These are phyloP conservation scores for Punica granatum DNA, from an alignment of 345 rosid genomes.

Conservation along the genomic window DNA sequence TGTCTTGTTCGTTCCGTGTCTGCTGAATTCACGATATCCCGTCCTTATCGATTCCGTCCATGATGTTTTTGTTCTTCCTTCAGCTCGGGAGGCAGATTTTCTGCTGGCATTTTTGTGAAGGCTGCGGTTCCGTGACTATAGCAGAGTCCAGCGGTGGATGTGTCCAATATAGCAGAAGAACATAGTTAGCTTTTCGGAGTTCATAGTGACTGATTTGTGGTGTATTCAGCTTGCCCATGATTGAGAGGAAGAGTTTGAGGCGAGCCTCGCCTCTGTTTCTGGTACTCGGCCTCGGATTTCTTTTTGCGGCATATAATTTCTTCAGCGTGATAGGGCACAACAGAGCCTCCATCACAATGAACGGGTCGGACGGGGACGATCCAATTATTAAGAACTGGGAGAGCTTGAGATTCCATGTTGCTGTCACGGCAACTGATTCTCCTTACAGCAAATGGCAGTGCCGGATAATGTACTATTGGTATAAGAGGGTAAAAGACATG, in stretches of 20 bases:
- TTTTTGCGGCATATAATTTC: constrained; percentile 52
- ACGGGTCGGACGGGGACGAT: constrained; percentile 8
- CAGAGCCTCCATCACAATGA: neutral
- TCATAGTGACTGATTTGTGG: neutral
- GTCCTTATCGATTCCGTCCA: neutral
- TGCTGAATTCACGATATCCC: neutral
- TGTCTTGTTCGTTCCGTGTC: neutral
- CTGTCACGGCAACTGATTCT: constrained; percentile 60
- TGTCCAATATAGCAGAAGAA: neutral
- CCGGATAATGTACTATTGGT: constrained; percentile 74
- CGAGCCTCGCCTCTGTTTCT: constrained; percentile 41
- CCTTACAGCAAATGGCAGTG: constrained; percentile 82
- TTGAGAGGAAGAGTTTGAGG: constrained; percentile 36
- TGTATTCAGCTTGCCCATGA: constrained; percentile 15
- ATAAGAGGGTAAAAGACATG: constrained; percentile 50
- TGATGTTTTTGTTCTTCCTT: neutral
- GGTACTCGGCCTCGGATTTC: constrained; percentile 42
- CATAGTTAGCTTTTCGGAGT: neutral
- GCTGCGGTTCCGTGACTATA: neutral
- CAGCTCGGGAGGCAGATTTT: neutral
- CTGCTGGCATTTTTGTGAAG: neutral
- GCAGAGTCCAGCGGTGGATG: neutral
- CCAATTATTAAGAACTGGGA: constrained; percentile 11
- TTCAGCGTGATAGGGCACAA: constrained; percentile 28
- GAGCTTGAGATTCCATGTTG: constrained; percentile 45